phyloP scores from a whole-genome alignment of 2,329 filamentous ascomycete species.

The Calcarisporium arbuscula region DNA sequence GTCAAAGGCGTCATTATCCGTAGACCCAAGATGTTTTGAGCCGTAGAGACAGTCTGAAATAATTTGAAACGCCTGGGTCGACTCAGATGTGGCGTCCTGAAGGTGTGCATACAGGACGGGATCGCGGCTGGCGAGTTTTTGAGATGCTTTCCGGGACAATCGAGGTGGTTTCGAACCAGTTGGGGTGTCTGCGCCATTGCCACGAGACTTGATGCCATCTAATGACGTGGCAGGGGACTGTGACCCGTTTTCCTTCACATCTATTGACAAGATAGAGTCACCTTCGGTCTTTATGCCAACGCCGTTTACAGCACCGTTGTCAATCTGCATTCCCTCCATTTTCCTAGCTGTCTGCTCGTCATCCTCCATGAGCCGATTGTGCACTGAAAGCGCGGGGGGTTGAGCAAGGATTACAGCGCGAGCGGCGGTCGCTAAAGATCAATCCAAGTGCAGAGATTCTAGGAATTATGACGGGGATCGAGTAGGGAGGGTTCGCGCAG shows the following conservation, averaged over 20 bases:
- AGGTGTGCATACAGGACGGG: slow-evolving; percentile 66
- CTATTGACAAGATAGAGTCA: slow-evolving; percentile 30
- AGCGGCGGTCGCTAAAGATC: no score
- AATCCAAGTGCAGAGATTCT: no score
- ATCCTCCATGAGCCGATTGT: slow-evolving; percentile 31
- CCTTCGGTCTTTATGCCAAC: slow-evolving; percentile 34
- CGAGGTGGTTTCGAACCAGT: slow-evolving; percentile 61
- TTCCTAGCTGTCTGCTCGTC: slow-evolving; percentile 31
- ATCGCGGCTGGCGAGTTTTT: slow-evolving; percentile 56
- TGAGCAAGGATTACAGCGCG: no score
- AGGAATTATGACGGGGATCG: slow-evolving; percentile 1
- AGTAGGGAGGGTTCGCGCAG: slow-evolving; percentile 3
- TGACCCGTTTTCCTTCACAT: slow-evolving; percentile 17
- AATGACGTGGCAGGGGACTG: slow-evolving; percentile 36
- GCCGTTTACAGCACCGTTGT: slow-evolving; percentile 32
- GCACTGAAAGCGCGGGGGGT: slow-evolving; percentile 1
- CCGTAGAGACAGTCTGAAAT: slow-evolving; percentile 86
- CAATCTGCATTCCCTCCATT: slow-evolving; percentile 39
- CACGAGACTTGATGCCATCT: slow-evolving; percentile 39
- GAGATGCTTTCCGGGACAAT: slow-evolving; percentile 64
- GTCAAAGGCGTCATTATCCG: slow-evolving; percentile 84
- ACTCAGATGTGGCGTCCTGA: slow-evolving; percentile 71
- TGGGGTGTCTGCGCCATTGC: slow-evolving; percentile 41
- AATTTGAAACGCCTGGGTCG: slow-evolving; percentile 69
- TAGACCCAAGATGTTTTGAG: slow-evolving; percentile 83